Evolutionary conservation across 768 basidiomycete genomes (phyloP).

Genomic region (Auricularia cornea): DNA sequence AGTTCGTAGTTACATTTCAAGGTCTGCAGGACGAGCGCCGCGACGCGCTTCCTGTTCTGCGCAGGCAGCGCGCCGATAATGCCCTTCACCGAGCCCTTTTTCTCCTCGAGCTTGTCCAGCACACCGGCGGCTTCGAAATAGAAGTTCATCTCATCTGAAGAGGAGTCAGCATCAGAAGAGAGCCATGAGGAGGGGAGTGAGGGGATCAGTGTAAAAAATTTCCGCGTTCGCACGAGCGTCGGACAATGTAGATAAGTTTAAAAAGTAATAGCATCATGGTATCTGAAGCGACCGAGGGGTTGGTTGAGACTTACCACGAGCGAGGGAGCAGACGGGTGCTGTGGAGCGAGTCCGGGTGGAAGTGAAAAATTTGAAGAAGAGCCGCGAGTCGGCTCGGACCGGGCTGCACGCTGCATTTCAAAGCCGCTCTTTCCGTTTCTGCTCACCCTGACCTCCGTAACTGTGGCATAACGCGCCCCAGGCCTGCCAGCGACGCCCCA

Average conservation of each 20-base stretch:
- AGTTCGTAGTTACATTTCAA: slow-evolving; percentile 65
- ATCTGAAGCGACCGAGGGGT: neutral
- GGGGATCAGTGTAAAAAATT: neutral
- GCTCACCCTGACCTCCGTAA: neutral
- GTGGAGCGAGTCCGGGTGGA: too few relatives aligned
- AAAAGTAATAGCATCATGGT: slow-evolving; percentile 43
- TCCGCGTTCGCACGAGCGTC: slow-evolving; percentile 23
- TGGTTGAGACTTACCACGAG: slow-evolving; percentile 2
- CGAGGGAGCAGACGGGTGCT: too few relatives aligned
- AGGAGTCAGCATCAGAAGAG: neutral
- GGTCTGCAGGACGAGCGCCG: slow-evolving; percentile 88
- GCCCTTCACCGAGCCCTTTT: slow-evolving; percentile 89
- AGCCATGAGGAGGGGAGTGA: neutral
- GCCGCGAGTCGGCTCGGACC: neutral
- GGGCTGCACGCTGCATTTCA: neutral
- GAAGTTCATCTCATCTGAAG: slow-evolving; percentile 68
- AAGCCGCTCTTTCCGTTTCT: neutral
- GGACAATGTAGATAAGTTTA: slow-evolving; percentile 88
- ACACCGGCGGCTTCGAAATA: slow-evolving; percentile 84
- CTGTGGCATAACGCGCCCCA: neutral
- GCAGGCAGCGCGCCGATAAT: slow-evolving; percentile 64
- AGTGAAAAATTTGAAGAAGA: neutral
- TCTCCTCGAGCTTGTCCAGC: slow-evolving; percentile 78
- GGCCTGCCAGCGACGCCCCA: neutral
- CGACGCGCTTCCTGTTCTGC: slow-evolving; percentile 66